Percentiles rank a stretch among this genome's conserved stretches.
phyloP scores from a whole-genome alignment of 305 asterid species.

The Coffea humblotiana region DNA sequence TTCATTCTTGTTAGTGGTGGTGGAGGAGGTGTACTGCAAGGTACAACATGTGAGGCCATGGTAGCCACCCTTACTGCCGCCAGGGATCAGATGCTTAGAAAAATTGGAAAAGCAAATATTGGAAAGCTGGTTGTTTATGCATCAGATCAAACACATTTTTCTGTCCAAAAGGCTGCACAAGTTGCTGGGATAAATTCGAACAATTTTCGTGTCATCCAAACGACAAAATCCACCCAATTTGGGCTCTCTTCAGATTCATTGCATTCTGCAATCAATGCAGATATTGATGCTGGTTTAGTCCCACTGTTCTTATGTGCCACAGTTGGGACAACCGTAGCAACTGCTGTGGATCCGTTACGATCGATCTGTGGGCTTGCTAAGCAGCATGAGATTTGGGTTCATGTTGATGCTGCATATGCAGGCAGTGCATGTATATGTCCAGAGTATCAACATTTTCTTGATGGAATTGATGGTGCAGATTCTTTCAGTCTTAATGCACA shows the following conservation, averaged over 20 bases:
- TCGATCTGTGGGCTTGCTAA: slow-evolving; percentile 1
- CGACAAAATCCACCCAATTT: not conserved
- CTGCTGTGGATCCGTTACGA: slow-evolving; percentile 7
- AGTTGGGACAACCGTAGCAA: not conserved
- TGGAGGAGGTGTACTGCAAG: not conserved
- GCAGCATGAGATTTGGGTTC: slow-evolving; percentile 2
- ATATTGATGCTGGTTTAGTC: not conserved
- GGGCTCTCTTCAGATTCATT: not conserved
- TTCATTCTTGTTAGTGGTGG: not conserved
- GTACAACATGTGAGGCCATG: not conserved
- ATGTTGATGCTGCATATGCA: slow-evolving; percentile 11
- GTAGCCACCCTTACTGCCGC: not conserved
- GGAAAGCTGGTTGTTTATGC: not conserved
- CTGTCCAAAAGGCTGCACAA: not conserved
- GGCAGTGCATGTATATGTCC: slow-evolving; percentile 11
- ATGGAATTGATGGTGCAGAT: not conserved
- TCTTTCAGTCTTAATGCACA: slow-evolving; percentile 2
- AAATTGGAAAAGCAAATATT: not conserved
- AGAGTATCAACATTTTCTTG: not conserved
- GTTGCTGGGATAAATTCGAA: not conserved
- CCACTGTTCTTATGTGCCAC: slow-evolving; percentile 3
- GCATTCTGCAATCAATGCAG: not conserved
- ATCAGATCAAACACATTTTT: slow-evolving; percentile 1
- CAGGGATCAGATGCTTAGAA: not conserved
- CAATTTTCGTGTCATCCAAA: not conserved